These are phyloP conservation scores for Periconia digitata DNA, from an alignment of 2,329 filamentous ascomycete species.

Conservation along the genomic window DNA sequence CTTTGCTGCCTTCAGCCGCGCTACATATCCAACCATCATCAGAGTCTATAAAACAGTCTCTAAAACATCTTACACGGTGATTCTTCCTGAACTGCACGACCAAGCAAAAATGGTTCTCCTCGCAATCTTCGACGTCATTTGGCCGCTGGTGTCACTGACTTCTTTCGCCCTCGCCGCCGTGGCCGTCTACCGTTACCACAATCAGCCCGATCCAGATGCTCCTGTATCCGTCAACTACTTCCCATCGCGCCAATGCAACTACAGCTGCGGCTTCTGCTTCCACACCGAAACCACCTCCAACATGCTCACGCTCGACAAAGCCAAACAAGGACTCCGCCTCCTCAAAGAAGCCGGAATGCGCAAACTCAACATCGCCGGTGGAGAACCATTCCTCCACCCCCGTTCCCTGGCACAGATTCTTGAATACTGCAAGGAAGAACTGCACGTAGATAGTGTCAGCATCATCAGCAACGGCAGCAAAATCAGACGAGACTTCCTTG, in stretches of 20 bases:
- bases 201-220: not conserved
- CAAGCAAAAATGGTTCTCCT: not conserved
- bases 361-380: slow-evolving; percentile 60
- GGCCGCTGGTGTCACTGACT: not conserved
- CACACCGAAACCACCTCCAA: slow-evolving; percentile 56
- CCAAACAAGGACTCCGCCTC: slow-evolving; percentile 49
- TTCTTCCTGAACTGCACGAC: too few relatives aligned
- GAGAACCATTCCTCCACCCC: slow-evolving; percentile 57
- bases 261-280: slow-evolving; percentile 58
- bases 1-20: too few relatives aligned
- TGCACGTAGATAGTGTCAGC: slow-evolving; percentile 54
- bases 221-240: slow-evolving; percentile 47
- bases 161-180: not conserved
- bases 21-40: too few relatives aligned
- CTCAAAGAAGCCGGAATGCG: slow-evolving; percentile 56
- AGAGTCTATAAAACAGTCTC: too few relatives aligned
- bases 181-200: not conserved
- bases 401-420: slow-evolving; percentile 48
- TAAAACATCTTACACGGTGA: too few relatives aligned
- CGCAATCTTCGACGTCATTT: not conserved
- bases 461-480: slow-evolving; percentile 59
- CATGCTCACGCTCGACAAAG: slow-evolving; percentile 44
- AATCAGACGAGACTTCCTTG: slow-evolving; percentile 49
- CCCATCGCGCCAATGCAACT: slow-evolving; percentile 53
- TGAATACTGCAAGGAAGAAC: slow-evolving; percentile 52